Base-by-base conservation (phyloP, 139 green algal species). In the Chlorella ohadii region DNA sequence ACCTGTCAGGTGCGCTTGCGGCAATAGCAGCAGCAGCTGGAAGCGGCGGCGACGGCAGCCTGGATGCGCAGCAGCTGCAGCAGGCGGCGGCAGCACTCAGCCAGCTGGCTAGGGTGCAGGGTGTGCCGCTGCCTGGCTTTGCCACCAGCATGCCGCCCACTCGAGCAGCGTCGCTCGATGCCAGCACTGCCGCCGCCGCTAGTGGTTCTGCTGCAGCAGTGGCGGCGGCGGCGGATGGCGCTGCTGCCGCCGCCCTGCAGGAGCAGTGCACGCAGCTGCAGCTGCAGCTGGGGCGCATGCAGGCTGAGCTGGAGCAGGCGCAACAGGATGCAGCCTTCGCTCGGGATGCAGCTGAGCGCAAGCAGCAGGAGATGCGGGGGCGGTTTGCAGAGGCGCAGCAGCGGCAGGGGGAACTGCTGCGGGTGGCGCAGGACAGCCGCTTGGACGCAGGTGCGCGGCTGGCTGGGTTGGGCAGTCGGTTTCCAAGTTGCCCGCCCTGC, bases 371-470 rank as follows among this genome's bases (percentile, higher is more conserved):
- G 61, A 68, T 83, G 59, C n/a, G 38, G n/a, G 44, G 63, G 39
- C 78, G 78, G 0, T 61, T 74, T 25, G 64, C 82, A 44, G 87
- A 86, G 68, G 68, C 75, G 28, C 76, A 88, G 51, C 72, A 81
- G 44, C 72, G 71, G 82, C 72, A 89, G 57, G 44, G 77, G 31
- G 70, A 84, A 38, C n/a, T 89, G 78, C 72, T 88, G 13, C 55
- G 41, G 3, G 7, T 90, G 27, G 47, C 80, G 25, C 81, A 85
- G 19, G 82, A 81, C 33, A 61, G 65, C 33, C 59, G 84, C 63
- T 72, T 88, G 63, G 63, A 78, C 17, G 76, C 76, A 23, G 76
- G 76, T 82, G 76, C 0, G 75, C 36, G 12, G 12, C 11, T 72
- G 65, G 16, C 31, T 41, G 31, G 0, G 7, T 13, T 41, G 31